Evolutionary conservation across 2,329 filamentous ascomycete species (phyloP).

Genomic region (Beauveria australis): DNA sequence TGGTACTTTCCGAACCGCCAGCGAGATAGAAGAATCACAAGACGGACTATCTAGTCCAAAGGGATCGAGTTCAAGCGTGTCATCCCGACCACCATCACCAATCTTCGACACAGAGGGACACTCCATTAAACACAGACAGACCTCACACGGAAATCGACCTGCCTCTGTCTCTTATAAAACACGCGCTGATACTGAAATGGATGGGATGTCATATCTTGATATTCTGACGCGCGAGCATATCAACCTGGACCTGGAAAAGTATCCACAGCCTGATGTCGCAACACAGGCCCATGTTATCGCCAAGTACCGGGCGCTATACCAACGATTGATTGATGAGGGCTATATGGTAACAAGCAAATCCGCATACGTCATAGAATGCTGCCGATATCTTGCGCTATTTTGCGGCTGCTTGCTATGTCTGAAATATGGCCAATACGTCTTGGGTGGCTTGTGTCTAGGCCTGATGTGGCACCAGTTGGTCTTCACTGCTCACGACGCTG

Average conservation of each 20-base stretch:
- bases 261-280: conserved; percentile 62
- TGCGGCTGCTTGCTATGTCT: conserved; percentile 53
- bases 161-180: conserved; percentile 55
- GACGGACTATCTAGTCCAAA: conserved; percentile 13
- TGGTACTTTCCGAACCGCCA: conserved; percentile 57
- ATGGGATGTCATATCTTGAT: conserved; percentile 61
- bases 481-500: conserved; percentile 90
- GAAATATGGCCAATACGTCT: conserved; percentile 54
- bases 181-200: conserved; percentile 36
- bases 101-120: conserved; percentile 35
- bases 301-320: conserved; percentile 74
- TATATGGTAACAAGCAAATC: conserved; percentile 80
- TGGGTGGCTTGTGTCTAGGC: conserved; percentile 68
- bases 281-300: conserved; percentile 69
- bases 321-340: conserved; percentile 63
- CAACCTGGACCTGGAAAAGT: conserved; percentile 64
- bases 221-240: conserved; percentile 67
- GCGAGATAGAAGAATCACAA: conserved; percentile 20
- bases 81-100: conserved; percentile 45
- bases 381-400: conserved; percentile 62
- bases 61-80: conserved; percentile 32
- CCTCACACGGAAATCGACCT: conserved; percentile 20
- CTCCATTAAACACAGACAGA: conserved; percentile 23
- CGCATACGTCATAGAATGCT: conserved; percentile 66
- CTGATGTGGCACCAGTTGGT: conserved; percentile 90